Evolutionary conservation across 345 rosid species (phyloP), one percentile per base, ranked within the genome.

Genomic region (Eucalyptus guilfoylei): DNA sequence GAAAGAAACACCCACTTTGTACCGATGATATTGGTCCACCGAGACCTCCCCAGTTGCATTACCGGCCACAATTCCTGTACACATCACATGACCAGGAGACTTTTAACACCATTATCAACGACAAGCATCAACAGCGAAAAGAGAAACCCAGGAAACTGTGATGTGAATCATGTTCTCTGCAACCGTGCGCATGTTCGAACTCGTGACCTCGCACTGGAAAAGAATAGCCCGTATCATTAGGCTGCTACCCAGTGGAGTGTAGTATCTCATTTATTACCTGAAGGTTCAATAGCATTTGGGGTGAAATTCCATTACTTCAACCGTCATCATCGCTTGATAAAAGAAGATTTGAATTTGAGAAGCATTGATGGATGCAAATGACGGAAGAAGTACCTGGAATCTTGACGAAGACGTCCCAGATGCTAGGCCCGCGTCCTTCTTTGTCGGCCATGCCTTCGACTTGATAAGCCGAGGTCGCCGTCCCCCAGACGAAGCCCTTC

Each of bases 361-460:
- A 64, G 32, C 23, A 72, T 1, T 6, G 13, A 52, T 1, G 37
- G 1, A 55, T n/a, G 9, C 62, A 60, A 64, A 32, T 2, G 9
- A 24, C 9, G 6, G 54, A 62, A n/a, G 26, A 42, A 24, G 32
- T 49, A 88, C 91, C 91, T 9, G 99, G 99, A 45, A 88, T 94
- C 88, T 96, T 93, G 80, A 95, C 93, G 86, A 96, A 98, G 55
- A 47, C 96, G 88, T 98, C 99, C 99, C 99, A 98, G 89, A 98
- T 97, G 96, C 99, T 97, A 87, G 99, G 99, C 32, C 99, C 99
- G 64, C 99, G 99, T 81, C 98, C 99, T 40, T 93, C 99, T 86
- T 93, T 92, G 89, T 94, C 88, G 47, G 99, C 95, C 97, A 94
- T 95, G 86, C 99, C 99, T 95, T 98, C 99, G 55, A 98, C 99